Evolutionary conservation across 2,329 filamentous ascomycete genomes (phyloP).

Genomic region (Thielaviopsis ethacetica): DNA sequence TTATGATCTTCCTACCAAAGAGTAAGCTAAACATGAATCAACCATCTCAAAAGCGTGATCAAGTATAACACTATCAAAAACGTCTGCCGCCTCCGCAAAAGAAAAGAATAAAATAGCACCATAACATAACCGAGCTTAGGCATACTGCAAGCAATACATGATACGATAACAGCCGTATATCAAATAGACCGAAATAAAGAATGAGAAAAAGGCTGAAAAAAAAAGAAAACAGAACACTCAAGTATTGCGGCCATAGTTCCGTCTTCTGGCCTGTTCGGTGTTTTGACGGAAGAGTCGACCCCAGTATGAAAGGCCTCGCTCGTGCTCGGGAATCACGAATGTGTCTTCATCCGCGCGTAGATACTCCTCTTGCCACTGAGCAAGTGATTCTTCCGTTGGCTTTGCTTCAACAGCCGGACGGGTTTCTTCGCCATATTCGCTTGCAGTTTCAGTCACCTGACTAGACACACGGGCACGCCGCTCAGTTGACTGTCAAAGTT

Average conservation of each 20-base stretch:
- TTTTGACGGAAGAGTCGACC: constrained; percentile 10
- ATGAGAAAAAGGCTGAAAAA: not conserved
- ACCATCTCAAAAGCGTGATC: no score
- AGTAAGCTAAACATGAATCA: no score
- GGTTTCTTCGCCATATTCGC: not conserved
- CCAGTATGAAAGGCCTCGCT: constrained; percentile 11
- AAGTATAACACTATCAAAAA: no score
- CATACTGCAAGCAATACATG: no score
- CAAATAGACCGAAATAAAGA: no score
- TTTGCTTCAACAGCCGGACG: not conserved
- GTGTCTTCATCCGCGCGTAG: constrained; percentile 1
- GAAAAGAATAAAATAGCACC: no score
- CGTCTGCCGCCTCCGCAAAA: no score
- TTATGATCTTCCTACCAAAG: no score
- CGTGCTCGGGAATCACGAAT: constrained; percentile 6
- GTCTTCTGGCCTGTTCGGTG: constrained; percentile 4
- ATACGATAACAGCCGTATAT: no score
- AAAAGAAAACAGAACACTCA: not conserved
- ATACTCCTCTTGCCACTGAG: constrained; percentile 3
- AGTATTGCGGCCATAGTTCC: not conserved
- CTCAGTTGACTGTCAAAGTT: not conserved
- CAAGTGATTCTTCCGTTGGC: not conserved
- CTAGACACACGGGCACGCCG: not conserved
- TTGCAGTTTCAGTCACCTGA: not conserved
- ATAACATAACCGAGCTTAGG: no score